phyloP scores from a whole-genome alignment of 345 rosid genomes.

The Aquilaria yunnanensis region DNA sequence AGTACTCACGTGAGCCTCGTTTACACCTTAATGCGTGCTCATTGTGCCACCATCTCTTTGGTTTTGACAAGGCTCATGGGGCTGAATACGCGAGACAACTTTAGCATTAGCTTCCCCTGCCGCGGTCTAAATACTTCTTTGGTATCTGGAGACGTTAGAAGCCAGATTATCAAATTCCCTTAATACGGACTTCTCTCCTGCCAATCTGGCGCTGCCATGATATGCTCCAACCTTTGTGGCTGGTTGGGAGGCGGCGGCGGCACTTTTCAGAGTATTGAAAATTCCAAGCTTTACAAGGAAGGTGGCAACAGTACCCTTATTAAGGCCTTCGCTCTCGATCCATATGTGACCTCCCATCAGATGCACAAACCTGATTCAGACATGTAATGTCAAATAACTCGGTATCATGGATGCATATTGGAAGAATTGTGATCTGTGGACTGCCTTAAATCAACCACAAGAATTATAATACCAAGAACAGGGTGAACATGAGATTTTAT shows the following conservation, averaged over 20 bases:
- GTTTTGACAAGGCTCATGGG: too few relatives aligned
- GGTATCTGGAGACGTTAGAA: conserved; percentile 29
- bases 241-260: conserved; percentile 28
- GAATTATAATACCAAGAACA: too few relatives aligned
- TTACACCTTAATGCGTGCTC: too few relatives aligned
- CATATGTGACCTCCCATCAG: conserved; percentile 93
- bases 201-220: conserved; percentile 50
- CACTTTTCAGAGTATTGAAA: conserved; percentile 33
- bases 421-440: too few relatives aligned
- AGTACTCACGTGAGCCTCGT: too few relatives aligned
- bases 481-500: too few relatives aligned
- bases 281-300: conserved; percentile 65
- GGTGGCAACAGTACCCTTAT: conserved; percentile 61
- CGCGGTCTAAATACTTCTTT: conserved; percentile 35
- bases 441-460: too few relatives aligned
- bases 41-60: too few relatives aligned
- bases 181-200: conserved; percentile 19
- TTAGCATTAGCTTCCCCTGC: background rate
- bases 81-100: background rate
- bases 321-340: conserved; percentile 82
- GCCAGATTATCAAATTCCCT: conserved; percentile 17
- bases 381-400: too few relatives aligned
- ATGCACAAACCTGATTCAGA: conserved; percentile 62
- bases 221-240: conserved; percentile 36
- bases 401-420: too few relatives aligned